phyloP scores from a whole-genome alignment of 2,329 filamentous ascomycete genomes.

The Ascochyta viciae-villosae region DNA sequence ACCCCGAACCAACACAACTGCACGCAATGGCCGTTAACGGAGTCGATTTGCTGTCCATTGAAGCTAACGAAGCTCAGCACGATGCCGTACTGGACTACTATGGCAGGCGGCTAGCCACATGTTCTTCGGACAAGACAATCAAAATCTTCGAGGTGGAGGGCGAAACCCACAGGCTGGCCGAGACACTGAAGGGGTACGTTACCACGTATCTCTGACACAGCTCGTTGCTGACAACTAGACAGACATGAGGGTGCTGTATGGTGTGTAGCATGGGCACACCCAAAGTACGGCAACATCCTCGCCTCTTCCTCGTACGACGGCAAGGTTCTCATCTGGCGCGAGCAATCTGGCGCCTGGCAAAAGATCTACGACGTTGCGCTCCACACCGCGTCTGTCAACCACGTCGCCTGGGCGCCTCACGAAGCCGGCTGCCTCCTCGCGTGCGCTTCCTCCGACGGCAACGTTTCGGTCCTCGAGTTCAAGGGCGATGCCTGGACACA shows the following conservation, averaged over 20 bases:
- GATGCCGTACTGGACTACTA: conserved; percentile 99
- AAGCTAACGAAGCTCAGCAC: conserved; percentile 67
- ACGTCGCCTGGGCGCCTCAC: conserved; percentile 96
- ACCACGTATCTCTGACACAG: not conserved
- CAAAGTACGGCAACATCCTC: conserved; percentile 97
- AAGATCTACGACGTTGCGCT: conserved; percentile 91
- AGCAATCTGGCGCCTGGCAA: conserved; percentile 69
- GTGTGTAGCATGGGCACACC: conserved; percentile 95
- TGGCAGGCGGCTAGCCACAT: conserved; percentile 92
- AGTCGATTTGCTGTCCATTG: conserved; percentile 39
- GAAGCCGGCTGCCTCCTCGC: conserved; percentile 94
- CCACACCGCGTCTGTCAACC: conserved; percentile 96
- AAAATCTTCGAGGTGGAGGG: conserved; percentile 99
- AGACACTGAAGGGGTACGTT: conserved; percentile 90
- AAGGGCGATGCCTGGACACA: conserved; percentile 94
- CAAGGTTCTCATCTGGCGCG: conserved; percentile 98
- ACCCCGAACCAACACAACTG: not conserved
- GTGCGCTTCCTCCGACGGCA: conserved; percentile 91
- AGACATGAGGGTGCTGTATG: conserved; percentile 98
- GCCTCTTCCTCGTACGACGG: conserved; percentile 96
- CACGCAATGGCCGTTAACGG: conserved; percentile 24
- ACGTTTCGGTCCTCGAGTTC: conserved; percentile 94
- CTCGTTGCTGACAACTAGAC: conserved; percentile 25
- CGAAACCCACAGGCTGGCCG: conserved; percentile 84
- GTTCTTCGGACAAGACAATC: conserved; percentile 97